Percentiles rank a stretch among this genome's conserved stretches.
These are phyloP conservation scores for Beauveria pseudobassiana DNA, from an alignment of 2,329 filamentous ascomycete genomes.

Conservation along the genomic window DNA sequence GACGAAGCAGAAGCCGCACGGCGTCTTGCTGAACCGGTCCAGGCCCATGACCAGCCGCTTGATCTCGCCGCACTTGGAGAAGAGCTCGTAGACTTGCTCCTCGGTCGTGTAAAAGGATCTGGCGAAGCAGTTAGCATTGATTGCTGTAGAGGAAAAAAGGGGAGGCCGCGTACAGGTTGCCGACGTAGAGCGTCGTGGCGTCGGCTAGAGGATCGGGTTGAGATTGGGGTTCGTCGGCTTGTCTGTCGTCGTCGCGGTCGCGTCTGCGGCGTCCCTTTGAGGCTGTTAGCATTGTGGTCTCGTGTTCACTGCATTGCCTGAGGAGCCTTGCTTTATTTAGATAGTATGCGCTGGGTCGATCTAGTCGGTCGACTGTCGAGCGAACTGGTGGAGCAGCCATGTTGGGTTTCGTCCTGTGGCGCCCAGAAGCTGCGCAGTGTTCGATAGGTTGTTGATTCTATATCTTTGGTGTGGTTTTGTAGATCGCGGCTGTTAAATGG, in stretches of 20 bases:
- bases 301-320: constrained; percentile 14
- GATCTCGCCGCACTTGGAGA: constrained; percentile 94
- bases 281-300: not conserved
- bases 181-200: constrained; percentile 93
- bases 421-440: not conserved
- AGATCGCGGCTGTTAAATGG: not conserved
- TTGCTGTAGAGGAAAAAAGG: not conserved
- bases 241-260: constrained; percentile 51
- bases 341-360: constrained; percentile 93
- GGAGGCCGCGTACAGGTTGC: constrained; percentile 62
- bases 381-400: constrained; percentile 7
- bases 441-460: not conserved
- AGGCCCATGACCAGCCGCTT: constrained; percentile 97
- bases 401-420: not conserved
- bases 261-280: constrained; percentile 65
- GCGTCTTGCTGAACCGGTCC: constrained; percentile 94
- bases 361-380: constrained; percentile 77
- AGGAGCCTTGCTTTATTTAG: constrained; percentile 58
- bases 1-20: constrained; percentile 98
- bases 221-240: constrained; percentile 41
- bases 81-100: constrained; percentile 96
- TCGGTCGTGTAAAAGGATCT: constrained; percentile 98
- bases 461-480: not conserved
- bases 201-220: constrained; percentile 65
- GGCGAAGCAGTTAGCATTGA: constrained; percentile 13